Evolutionary conservation across 2,329 filamentous ascomycete genomes (phyloP).

Genomic region (Diaporthe caulivora): DNA sequence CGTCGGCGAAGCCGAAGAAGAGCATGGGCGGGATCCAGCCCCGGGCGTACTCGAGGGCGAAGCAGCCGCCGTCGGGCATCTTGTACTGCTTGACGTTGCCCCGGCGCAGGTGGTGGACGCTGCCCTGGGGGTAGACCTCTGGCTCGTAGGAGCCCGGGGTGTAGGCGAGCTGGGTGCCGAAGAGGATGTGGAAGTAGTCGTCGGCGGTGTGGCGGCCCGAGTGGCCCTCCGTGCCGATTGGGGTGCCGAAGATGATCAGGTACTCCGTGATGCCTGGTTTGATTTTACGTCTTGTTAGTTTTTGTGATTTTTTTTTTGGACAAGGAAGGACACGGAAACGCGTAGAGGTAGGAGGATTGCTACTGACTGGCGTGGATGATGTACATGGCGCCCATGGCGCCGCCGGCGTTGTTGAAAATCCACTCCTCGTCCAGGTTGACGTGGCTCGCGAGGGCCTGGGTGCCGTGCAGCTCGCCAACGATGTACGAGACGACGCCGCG

Average conservation of each 20-base stretch:
- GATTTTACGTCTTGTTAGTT: neutral
- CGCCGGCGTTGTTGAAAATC: slow-evolving; percentile 93
- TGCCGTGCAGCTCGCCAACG: slow-evolving; percentile 72
- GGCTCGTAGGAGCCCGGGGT: slow-evolving; percentile 74
- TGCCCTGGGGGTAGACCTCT: slow-evolving; percentile 77
- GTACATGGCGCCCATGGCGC: slow-evolving; percentile 93
- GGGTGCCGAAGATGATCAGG: slow-evolving; percentile 87
- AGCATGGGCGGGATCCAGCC: slow-evolving; percentile 96
- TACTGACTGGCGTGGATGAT: slow-evolving; percentile 85
- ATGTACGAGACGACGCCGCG: slow-evolving; percentile 76
- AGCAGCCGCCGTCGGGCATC: slow-evolving; percentile 78
- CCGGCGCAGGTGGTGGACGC: slow-evolving; percentile 78
- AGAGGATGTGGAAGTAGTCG: slow-evolving; percentile 94
- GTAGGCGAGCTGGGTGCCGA: slow-evolving; percentile 82
- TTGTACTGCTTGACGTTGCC: slow-evolving; percentile 85
- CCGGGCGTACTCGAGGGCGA: slow-evolving; percentile 85
- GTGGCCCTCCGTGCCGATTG: slow-evolving; percentile 89
- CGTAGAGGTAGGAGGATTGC: neutral
- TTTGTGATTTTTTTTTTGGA: neutral
- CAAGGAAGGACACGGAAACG: slow-evolving; percentile 21
- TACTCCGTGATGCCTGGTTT: slow-evolving; percentile 82
- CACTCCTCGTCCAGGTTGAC: slow-evolving; percentile 83
- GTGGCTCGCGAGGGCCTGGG: slow-evolving; percentile 62
- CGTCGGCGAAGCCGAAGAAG: slow-evolving; percentile 89
- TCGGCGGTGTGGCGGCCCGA: slow-evolving; percentile 89